Evolutionary conservation across 768 basidiomycete species (phyloP).

Genomic region (Lentinula lateritia): DNA sequence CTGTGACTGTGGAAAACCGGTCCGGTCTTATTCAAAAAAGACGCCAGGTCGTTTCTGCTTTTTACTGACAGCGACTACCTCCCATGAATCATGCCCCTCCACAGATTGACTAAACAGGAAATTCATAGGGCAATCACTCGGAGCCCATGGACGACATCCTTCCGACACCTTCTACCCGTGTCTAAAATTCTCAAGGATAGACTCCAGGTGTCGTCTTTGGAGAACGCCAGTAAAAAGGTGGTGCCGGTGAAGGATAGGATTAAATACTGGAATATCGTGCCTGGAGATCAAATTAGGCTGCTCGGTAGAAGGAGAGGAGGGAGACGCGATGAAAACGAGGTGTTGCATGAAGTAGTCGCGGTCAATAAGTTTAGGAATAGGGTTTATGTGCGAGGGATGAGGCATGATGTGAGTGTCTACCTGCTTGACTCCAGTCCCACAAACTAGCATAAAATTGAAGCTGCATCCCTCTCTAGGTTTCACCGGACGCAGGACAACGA

Average conservation of each 20-base stretch:
- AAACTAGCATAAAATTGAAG: conserved; percentile 16
- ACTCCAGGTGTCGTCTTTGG: conserved; percentile 35
- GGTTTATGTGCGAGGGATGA: conserved; percentile 43
- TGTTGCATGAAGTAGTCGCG: conserved; percentile 63
- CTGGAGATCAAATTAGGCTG: conserved; percentile 74
- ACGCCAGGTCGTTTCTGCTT: no score
- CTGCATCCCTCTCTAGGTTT: conserved; percentile 16
- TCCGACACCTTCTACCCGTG: conserved; percentile 58
- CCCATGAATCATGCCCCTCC: conserved; percentile 20
- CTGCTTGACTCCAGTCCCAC: conserved; percentile 11
- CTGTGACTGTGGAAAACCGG: no score
- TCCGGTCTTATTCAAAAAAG: no score
- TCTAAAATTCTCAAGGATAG: conserved; percentile 38
- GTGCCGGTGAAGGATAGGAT: conserved; percentile 65
- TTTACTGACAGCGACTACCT: no score
- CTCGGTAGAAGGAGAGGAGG: conserved; percentile 30
- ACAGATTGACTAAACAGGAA: conserved; percentile 27
- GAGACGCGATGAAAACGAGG: conserved; percentile 40
- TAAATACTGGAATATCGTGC: conserved; percentile 84
- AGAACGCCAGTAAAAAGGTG: conserved; percentile 43
- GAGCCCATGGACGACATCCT: conserved; percentile 55
- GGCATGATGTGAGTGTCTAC: conserved; percentile 23
- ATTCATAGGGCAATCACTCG: conserved; percentile 44
- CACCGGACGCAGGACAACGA: conserved; percentile 8
- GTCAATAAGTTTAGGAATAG: conserved; percentile 71